Conservation (phyloP, 2,329 filamentous ascomycete species). For the Magnaporthales sp. region DNA sequence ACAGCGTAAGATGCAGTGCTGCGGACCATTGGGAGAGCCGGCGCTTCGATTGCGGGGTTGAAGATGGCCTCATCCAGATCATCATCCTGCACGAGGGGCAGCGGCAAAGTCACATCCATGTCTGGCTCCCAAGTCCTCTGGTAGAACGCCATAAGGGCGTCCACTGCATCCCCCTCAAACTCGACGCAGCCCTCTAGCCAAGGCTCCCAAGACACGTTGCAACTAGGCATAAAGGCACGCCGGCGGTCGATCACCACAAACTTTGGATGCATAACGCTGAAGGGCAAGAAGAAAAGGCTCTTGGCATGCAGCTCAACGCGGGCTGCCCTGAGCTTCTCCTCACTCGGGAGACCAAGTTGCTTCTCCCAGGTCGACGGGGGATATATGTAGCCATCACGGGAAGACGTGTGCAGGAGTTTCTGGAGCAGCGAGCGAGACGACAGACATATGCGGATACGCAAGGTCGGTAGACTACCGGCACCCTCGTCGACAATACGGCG, state of each 20-base stretch:
- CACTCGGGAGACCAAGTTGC: constrained; percentile 54
- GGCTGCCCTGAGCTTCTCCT: constrained; percentile 38
- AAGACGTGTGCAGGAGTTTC: constrained; percentile 66
- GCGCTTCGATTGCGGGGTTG: not conserved
- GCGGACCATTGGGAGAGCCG: not conserved
- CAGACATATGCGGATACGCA: constrained; percentile 66
- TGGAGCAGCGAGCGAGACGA: constrained; percentile 66
- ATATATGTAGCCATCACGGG: constrained; percentile 53
- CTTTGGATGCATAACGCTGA: constrained; percentile 85
- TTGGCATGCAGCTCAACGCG: constrained; percentile 64
- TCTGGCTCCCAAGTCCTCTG: constrained; percentile 53
- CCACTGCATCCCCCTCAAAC: constrained; percentile 52
- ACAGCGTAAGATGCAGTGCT: not conserved
- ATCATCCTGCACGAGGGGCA: not conserved
- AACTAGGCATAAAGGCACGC: constrained; percentile 63
- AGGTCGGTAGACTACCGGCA: constrained; percentile 15
- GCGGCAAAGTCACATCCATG: constrained; percentile 5
- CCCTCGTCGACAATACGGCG: constrained; percentile 17
- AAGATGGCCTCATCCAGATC: not conserved
- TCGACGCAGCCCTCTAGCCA: constrained; percentile 77
- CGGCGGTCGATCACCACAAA: constrained; percentile 65
- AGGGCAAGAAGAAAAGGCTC: constrained; percentile 69
- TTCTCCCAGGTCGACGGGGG: constrained; percentile 46
- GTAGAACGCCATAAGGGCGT: constrained; percentile 59
- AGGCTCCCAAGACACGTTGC: constrained; percentile 80